Base-by-base conservation (phyloP, 352 stramenopile species). In the Plasmopara viticola region DNA sequence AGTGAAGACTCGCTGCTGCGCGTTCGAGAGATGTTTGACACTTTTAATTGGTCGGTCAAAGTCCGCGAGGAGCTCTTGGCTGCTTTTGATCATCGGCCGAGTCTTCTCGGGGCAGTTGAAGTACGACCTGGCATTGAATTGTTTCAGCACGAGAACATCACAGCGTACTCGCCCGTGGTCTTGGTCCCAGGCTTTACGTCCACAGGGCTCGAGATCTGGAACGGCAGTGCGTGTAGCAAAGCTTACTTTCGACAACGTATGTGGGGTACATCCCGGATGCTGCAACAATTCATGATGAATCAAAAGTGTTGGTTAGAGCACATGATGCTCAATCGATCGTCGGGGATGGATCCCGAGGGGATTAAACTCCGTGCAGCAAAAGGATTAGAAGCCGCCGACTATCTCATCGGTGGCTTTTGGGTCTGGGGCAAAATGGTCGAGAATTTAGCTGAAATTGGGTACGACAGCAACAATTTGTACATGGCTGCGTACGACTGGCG, bases 131-230 rank as follows among this genome's bases (percentile, higher is more conserved):
- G 81, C 0, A 48, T 84, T 3, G 29, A 73, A 28, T 63, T 89
- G 18, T 62, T 58, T 15, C 58, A 70, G 5, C 54, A 83, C 13
- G 58, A 83, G 30, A 75, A 80, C 18, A 41, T 89, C 17, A 68
- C 58, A 44, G 76, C 74, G 25, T 66, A 79, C 60, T 89, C 76
- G 41, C 81, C 81, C 5, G 76, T 98, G 3, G 72, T 98, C 12
- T 76, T 98, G 41, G 56, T 98, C 12, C 95, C 93, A 5, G 93
- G 95, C 9, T 97, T 98, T 61, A 81, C 94, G 18, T 97, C 90
- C 28, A 96, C 90, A 13, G 90, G 88, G 2, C 77, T 98, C 14
- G 95, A 98, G 67, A 84, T 98, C 51, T 98, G 94, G 94, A 72
- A 90, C 37, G 92, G 89, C 30, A 83, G 85, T 33, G 78, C 86